Conservation (phyloP, 768 basidiomycete species). For the Mycena filopes region DNA sequence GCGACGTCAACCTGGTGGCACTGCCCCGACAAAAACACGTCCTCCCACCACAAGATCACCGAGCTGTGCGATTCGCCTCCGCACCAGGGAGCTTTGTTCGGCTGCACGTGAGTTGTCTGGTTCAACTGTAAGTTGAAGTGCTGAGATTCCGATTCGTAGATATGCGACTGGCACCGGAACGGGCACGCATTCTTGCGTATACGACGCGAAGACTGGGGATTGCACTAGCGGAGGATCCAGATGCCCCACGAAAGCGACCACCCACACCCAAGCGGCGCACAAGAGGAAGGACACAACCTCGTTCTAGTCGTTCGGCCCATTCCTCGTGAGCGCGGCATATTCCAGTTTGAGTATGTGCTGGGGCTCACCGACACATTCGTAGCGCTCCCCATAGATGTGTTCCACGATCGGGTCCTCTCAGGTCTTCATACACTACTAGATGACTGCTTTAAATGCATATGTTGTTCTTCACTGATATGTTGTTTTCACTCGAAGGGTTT, state of each 20-base stretch:
- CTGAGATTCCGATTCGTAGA: not conserved
- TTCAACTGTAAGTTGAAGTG: not conserved
- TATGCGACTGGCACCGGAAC: slow-evolving; percentile 25
- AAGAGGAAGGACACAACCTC: not conserved
- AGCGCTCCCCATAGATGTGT: no score
- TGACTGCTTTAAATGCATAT: no score
- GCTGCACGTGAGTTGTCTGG: slow-evolving; percentile 28
- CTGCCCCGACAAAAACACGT: slow-evolving; percentile 13
- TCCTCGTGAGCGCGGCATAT: no score
- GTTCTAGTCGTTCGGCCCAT: not conserved
- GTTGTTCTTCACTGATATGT: no score
- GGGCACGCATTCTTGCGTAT: slow-evolving; percentile 27
- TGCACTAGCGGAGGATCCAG: not conserved
- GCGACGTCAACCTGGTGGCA: slow-evolving; percentile 1
- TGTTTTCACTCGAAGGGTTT: no score
- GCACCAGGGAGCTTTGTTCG: slow-evolving; percentile 16
- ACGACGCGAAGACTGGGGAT: slow-evolving; percentile 15
- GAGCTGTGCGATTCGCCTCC: slow-evolving; percentile 26
- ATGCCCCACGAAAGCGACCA: slow-evolving; percentile 10
- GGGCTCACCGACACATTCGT: no score
- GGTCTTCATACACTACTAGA: no score
- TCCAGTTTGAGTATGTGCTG: no score
- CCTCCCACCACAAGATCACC: slow-evolving; percentile 5
- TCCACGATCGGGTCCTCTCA: no score
- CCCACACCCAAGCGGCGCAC: slow-evolving; percentile 9